A percentile compares a stretch with the other conserved stretches of the same genome.
Conservation (phyloP, 352 stramenopile species). For the Hyphochytrium catenoides region DNA sequence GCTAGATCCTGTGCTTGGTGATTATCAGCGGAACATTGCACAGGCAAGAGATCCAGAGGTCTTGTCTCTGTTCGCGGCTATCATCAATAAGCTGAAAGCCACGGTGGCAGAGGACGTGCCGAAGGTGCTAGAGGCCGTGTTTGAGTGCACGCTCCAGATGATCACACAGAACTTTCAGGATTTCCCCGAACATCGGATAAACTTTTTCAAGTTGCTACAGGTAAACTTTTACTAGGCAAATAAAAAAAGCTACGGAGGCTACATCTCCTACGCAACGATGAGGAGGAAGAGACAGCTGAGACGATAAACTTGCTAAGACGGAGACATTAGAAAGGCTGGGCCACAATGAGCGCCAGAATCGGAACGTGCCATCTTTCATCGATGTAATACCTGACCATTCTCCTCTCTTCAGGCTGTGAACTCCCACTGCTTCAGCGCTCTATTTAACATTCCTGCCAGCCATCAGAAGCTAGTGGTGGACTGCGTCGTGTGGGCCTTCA, state of each 20-base stretch:
- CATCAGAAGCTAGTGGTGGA: constrained; percentile 98
- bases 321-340: no score
- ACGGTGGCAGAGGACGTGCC: constrained; percentile 59
- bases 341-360: no score
- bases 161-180: constrained; percentile 99
- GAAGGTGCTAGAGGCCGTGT: constrained; percentile 87
- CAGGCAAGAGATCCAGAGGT: constrained; percentile 69
- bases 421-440: constrained; percentile 83
- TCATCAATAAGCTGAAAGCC: constrained; percentile 88
- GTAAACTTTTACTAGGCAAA: no score
- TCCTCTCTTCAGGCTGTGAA: constrained; percentile 80
- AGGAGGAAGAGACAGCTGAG: no score
- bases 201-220: constrained; percentile 97
- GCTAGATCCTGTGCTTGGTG: constrained; percentile 82
- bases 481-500: constrained; percentile 98
- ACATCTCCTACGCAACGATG: no score
- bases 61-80: constrained; percentile 79
- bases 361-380: no score
- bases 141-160: constrained; percentile 97
- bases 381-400: no score
- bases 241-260: no score
- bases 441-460: constrained; percentile 88
- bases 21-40: constrained; percentile 71
- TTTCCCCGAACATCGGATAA: constrained; percentile 92
- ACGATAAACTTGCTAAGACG: no score